Evolutionary conservation across 768 basidiomycete species (phyloP), one percentile per base, ranked within the genome.

Genomic region (Scleroderma bovista): DNA sequence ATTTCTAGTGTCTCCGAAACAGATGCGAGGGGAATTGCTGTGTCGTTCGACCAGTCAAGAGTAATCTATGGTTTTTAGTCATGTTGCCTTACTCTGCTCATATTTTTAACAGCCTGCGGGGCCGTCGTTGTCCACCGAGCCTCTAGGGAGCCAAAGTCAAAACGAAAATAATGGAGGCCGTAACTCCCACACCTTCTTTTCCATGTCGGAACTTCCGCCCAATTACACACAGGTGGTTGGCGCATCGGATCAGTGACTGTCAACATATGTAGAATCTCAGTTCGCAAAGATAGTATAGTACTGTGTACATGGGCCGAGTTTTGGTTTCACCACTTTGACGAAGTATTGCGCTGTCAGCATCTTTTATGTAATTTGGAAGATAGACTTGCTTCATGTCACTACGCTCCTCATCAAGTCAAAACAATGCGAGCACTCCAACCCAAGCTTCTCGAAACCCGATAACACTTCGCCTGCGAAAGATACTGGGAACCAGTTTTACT

Each of bases 391-490:
- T 33, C 13, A 36, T 36, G 34, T 36, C 34, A 36, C 32, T 8
- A 33, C 32, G 32, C 32, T 15, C 34, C 3, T 36, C 34, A 5
- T 6, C 34, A 29, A 29, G 34, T 12, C 34, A 29, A 29, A 29
- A 29, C 34, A 15, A 13, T 36, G 13, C 34, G 34, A 36, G 34
- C 34, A 36, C 12, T 15, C 34, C 34, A n/a, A 36, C 6, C 13
- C 34, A 5, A 36, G 34, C 12, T n/a, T 36, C 60, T 42, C 76
- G 81, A 52, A 88, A 88, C 58, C 92, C 93, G 2, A 77, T 94
- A 36, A 82, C 91, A n/a, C 69, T 87, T 1, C 77, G 93, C 11
- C 72, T 95, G n/a, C 93, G 92, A 68, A 96, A 96, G 68, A 85
- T 94, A 52, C 73, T 95, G 17, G 83, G 87, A 32, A 86, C 86